Evolutionary conservation across 164 flowering plant species (phyloP).

Genomic region (Tinospora cordifolia): DNA sequence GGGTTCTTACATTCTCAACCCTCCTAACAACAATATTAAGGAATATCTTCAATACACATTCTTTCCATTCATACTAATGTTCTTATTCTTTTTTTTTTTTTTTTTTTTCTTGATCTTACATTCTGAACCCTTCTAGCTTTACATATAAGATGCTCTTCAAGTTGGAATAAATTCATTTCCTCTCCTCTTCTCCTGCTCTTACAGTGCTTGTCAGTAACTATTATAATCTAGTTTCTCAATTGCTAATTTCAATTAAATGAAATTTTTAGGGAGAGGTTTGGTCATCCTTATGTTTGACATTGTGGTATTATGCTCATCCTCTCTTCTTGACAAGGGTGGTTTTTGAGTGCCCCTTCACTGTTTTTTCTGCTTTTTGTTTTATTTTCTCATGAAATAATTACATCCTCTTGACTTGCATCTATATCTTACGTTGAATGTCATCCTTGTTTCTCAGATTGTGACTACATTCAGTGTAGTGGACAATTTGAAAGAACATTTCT

Average conservation of each 20-base stretch:
- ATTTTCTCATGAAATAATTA: background rate
- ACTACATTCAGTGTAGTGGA: slow-evolving; percentile 91
- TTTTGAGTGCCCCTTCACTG: background rate
- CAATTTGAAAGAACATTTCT: slow-evolving; percentile 84
- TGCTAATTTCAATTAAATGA: background rate
- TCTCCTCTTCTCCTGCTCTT: background rate
- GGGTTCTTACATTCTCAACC: background rate
- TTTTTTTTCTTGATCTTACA: background rate
- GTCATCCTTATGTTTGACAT: background rate
- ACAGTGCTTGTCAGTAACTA: background rate
- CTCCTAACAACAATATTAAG: too few species aligned
- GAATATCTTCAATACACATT: slow-evolving; percentile 49
- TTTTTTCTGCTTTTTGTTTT: slow-evolving; percentile 4
- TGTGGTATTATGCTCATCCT: background rate
- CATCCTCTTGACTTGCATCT: background rate
- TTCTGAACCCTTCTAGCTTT: background rate
- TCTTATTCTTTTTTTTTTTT: too few species aligned
- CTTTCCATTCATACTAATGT: background rate
- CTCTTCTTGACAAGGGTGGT: background rate
- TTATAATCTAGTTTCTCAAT: background rate
- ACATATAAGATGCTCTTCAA: background rate
- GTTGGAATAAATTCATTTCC: background rate
- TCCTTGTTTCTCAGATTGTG: slow-evolving; percentile 48
- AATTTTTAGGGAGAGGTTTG: background rate
- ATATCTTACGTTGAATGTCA: background rate